phyloP scores from a whole-genome alignment of 2,329 filamentous ascomycete genomes.

The Xylariaceae sp. region DNA sequence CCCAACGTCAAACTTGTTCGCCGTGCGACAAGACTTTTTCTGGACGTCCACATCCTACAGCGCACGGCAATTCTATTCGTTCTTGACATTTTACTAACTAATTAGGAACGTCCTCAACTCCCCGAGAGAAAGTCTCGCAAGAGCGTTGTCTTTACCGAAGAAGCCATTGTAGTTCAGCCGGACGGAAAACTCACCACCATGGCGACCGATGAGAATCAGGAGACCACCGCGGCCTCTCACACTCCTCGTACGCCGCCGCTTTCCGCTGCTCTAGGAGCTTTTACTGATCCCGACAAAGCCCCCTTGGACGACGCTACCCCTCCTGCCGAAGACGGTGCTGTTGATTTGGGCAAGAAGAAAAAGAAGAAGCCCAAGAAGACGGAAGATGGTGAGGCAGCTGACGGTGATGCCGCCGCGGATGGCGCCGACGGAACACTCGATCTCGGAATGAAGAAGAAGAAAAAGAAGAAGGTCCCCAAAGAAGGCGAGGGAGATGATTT shows the following conservation, averaged over 20 bases:
- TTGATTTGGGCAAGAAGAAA: constrained; percentile 70
- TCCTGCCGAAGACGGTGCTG: constrained; percentile 51
- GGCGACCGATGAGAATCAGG: constrained; percentile 71
- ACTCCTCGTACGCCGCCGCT: constrained; percentile 61
- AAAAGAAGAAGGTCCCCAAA: constrained; percentile 43
- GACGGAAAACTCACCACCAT: constrained; percentile 80
- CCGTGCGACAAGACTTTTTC: too few species aligned
- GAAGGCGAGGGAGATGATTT: constrained; percentile 48
- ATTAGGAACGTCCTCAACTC: constrained; percentile 21
- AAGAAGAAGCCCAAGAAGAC: constrained; percentile 51
- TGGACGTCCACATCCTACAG: too few species aligned
- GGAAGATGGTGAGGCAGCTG: constrained; percentile 43
- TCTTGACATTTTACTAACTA: too few species aligned
- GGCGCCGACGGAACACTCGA: constrained; percentile 51
- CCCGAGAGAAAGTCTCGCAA: constrained; percentile 74
- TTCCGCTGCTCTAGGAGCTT: constrained; percentile 49
- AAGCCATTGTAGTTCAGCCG: constrained; percentile 79
- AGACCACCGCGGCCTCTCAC: constrained; percentile 72
- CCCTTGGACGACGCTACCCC: constrained; percentile 29
- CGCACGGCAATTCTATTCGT: too few species aligned
- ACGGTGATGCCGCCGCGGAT: constrained; percentile 45
- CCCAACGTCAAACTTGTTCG: too few species aligned
- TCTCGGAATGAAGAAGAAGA: constrained; percentile 84
- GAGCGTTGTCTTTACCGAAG: constrained; percentile 89
- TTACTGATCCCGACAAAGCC: constrained; percentile 48